Base-by-base conservation (phyloP, 306 rosid genomes). In the Malus domestica region DNA sequence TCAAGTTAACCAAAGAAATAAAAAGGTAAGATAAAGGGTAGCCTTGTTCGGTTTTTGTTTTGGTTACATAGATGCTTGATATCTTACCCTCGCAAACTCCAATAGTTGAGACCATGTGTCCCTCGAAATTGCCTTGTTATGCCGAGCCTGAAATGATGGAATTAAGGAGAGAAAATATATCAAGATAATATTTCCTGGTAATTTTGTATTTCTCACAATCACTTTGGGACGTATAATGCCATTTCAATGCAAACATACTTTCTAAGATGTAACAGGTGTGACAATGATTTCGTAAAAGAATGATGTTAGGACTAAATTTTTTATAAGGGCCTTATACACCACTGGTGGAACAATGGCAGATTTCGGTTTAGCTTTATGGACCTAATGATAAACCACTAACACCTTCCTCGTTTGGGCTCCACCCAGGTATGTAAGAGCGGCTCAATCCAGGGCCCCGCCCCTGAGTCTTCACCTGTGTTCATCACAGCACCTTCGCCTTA, bases 71-170 rank as follows among this genome's bases (percentile, higher is more conserved):
- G 42, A 30, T 18, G 57, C 69, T 25, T 22, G 46, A 22, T 11
- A 27, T 74, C 76, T 85, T 87, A 96, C 99, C 92, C 86, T 92
- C 32, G 98, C 96, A 96, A 96, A 96, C 90, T 96, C 99, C 87
- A 92, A 83, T 25, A 96, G 97, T 64, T 96, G 99, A 80, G 99
- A 86, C 99, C 99, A 96, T 27, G 99, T 96, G 87, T 96, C 99
- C 89, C 91, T 88, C 23, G 96, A 86, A 75, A 92, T 96, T 76
- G 99, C 99, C 84, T 96, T 96, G 82, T 96, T 92, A 72, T 96
- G 99, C 76, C 93, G 90, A 71, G 91, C 99, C 98, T 96, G 83
- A 67, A 85, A 58, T 70, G 79, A 86, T 61, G 25, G 49, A 40
- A 81, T 49, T 6, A 70, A 78, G 69, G 30, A 75, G 63, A 67